Evolutionary conservation across 352 stramenopile genomes (phyloP).

Genomic region (Lagenidium sp.): DNA sequence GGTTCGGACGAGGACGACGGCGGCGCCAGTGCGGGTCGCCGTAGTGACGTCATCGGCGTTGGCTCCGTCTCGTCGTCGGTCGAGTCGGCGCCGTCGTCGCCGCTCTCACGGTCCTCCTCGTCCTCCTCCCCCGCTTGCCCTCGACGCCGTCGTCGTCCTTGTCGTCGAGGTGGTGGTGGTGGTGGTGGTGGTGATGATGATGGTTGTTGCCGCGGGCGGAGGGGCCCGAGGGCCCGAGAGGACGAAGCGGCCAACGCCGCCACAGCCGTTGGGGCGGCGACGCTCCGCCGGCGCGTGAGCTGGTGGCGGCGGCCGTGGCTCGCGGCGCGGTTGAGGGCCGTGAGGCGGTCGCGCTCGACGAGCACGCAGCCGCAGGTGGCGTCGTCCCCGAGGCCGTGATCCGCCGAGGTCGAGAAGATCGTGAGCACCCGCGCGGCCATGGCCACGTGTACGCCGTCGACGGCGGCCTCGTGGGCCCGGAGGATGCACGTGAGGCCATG

Average conservation of each 20-base stretch:
- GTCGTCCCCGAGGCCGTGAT: conserved; percentile 50
- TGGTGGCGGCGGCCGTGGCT: conserved; percentile 3
- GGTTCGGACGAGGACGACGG: neutral
- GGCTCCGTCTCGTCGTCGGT: conserved; percentile 18
- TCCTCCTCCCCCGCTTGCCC: no score
- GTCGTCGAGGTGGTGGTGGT: neutral
- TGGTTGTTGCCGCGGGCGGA: no score
- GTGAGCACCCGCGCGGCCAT: conserved; percentile 53
- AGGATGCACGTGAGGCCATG: conserved; percentile 58
- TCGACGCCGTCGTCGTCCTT: no score
- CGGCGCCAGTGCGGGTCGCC: neutral
- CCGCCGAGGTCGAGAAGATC: conserved; percentile 67
- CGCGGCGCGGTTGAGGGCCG: conserved; percentile 40
- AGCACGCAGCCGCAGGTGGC: conserved; percentile 55
- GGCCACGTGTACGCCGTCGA: conserved; percentile 78
- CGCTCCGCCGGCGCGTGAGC: conserved; percentile 23
- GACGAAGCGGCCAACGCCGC: no score
- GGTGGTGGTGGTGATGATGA: neutral
- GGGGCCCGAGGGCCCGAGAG: no score
- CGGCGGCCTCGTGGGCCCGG: conserved; percentile 58
- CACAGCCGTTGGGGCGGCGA: conserved; percentile 4
- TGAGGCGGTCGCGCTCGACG: conserved; percentile 50
- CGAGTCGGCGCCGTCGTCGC: conserved; percentile 18
- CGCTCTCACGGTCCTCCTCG: no score
- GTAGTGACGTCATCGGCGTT: neutral